Base-by-base conservation (phyloP, 805 yeast species). In the Lipomyces yamanashiensis region DNA sequence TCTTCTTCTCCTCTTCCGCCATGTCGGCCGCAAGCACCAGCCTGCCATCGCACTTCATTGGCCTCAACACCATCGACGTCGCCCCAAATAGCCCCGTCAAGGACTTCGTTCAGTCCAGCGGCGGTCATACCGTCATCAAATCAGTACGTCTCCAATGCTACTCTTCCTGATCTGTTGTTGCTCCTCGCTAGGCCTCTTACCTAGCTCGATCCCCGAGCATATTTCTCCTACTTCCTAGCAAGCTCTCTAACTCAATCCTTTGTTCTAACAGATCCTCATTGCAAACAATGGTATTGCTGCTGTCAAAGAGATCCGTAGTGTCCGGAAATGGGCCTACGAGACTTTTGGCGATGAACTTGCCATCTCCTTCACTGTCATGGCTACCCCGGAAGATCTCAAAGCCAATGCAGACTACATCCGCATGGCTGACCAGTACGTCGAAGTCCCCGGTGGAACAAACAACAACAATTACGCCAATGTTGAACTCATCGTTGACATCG, bases 211-310 rank as follows among this genome's bases (percentile, higher is more conserved):
- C 39, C 45, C n/a, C 34, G 34, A 39, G 12, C 40, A n/a, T 7
- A n/a, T 54, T 10, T 33, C 5, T 36, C 13, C 9, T 39, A 13
- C 4, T n/a, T n/a, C 40, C 50, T 19, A 1, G 19, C 36, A 15
- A 7, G 45, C 41, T 19, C 12, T 49, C 5, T 28, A 7, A 10
- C 28, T 61, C 44, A 50, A 54, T 33, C 17, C 23, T 28, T 39
- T 4, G 40, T 45, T 47, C 19, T 13, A 41, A 19, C 65, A 76
- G 71, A 88, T 95, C 43, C 82, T 95, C 70, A 95, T 95, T 73
- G 98, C 99, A 64, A 96, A 96, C 78, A 95, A 95, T 76, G 99
- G 99, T 85, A 96, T 95, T 76, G 99, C 96, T 19, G 99, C 99
- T 54, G 99, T 95, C 64, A 95, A 95, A 77, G 98, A 95, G 80